A percentile compares a stretch with the other conserved stretches of the same genome.
These are phyloP conservation scores for Fusarium sambucinum DNA, from an alignment of 2,329 filamentous ascomycete genomes.

Conservation along the genomic window DNA sequence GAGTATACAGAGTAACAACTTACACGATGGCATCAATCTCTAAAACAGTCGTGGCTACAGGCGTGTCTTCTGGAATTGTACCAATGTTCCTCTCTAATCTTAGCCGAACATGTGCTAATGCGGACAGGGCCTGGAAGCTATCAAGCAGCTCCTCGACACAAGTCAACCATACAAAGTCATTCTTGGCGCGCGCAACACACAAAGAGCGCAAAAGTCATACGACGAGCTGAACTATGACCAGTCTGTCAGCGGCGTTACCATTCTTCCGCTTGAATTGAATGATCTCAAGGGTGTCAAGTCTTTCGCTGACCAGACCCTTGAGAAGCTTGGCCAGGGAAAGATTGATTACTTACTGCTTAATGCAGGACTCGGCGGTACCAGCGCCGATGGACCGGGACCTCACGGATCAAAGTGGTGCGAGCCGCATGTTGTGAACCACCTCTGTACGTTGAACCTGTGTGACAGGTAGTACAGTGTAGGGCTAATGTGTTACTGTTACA, in stretches of 20 bases:
- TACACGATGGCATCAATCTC: slow-evolving; percentile 54
- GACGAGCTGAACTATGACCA: slow-evolving; percentile 58
- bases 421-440: slow-evolving; percentile 63
- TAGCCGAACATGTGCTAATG: not conserved
- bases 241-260: slow-evolving; percentile 55
- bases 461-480: not conserved
- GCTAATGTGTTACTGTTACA: slow-evolving; percentile 43
- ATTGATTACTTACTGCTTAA: slow-evolving; percentile 65
- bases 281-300: slow-evolving; percentile 59
- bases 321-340: slow-evolving; percentile 55
- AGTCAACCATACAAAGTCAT: slow-evolving; percentile 62
- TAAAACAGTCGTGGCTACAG: slow-evolving; percentile 65
- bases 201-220: slow-evolving; percentile 57
- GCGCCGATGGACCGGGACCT: slow-evolving; percentile 52
- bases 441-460: slow-evolving; percentile 54
- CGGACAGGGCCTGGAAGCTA: slow-evolving; percentile 64
- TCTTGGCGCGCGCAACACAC: slow-evolving; percentile 62
- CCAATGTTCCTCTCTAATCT: slow-evolving; percentile 17
- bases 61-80: slow-evolving; percentile 63
- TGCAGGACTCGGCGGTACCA: slow-evolving; percentile 58
- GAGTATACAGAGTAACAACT: not conserved
- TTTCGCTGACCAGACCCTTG: slow-evolving; percentile 60
- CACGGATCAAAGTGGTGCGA: slow-evolving; percentile 64
- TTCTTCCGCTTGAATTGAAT: slow-evolving; percentile 63
- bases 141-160: slow-evolving; percentile 63